Evolutionary conservation across 129 eudicot genomes (phyloP).

Genomic region (Smallanthus sonchifolius): DNA sequence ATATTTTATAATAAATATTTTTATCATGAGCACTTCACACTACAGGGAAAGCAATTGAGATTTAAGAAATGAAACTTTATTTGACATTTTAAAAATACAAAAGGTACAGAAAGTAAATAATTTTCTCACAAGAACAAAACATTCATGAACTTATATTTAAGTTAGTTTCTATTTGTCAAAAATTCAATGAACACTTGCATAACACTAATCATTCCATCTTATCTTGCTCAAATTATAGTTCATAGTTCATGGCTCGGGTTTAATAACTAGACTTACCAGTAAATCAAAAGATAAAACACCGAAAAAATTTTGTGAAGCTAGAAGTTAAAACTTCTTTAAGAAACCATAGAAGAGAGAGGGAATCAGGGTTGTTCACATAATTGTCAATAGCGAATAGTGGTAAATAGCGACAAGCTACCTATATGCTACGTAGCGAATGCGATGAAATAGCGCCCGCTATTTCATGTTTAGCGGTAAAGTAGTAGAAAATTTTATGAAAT

Average conservation of each 20-base stretch:
- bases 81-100: neutral
- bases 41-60: neutral
- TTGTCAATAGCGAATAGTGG: too few species aligned
- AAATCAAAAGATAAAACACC: neutral
- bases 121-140: neutral
- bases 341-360: neutral
- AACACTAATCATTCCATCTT: neutral
- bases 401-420: too few species aligned
- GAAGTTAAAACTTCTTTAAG: neutral
- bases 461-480: too few species aligned
- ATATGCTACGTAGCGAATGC: too few species aligned
- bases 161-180: neutral
- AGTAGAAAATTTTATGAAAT: too few species aligned
- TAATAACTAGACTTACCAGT: neutral
- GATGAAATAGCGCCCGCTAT: too few species aligned
- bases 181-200: neutral
- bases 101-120: slow-evolving; percentile 9
- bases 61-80: neutral
- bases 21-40: neutral
- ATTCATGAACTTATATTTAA: neutral
- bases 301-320: neutral
- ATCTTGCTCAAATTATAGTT: neutral
- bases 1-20: slow-evolving; percentile 18
- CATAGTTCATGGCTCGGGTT: neutral
- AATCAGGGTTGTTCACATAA: neutral